Evolutionary conservation across 495 filamentous ascomycete species (phyloP), one percentile per base, ranked within the genome.

Genomic region (Aspergillus funiculosus): DNA sequence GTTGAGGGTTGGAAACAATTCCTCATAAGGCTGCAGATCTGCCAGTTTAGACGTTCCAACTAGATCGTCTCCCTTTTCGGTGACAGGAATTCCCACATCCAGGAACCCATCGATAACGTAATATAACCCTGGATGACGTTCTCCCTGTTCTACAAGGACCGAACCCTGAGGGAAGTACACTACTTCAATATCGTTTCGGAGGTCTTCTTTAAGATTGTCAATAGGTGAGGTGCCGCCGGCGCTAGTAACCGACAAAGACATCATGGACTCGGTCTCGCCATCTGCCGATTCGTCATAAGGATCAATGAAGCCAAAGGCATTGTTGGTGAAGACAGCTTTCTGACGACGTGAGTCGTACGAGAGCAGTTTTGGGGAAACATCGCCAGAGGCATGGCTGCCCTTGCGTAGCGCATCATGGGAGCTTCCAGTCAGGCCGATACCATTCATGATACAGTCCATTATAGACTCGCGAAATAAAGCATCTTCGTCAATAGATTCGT

Each of bases 21-120:
- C 75, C 2, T 75, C 70, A 43, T 53, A 50, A 6, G 66, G 49
- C 34, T 61, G 43, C n/a, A 61, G 44, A 29, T 52, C 46, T 0
- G 50, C 45, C 40, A 61, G 50, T 47, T 59, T 61, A 7, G 57
- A 67, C 6, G 48, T 48, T 50, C 74, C 63, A 24, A 68, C 60
- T 9, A 68, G 59, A 39, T 69, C 67, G 18, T 67, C 59, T 39
- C 58, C 74, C 19, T 70, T 71, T 3, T 79, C 78, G 36, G 78
- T 76, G 0, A 71, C 60, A 1, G 86, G 81, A 27, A 89, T 78
- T 43, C 88, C 88, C 14, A 95, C 89, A 61, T 98, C 94, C 18
- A 98, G 68, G 50, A 98, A 98, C 3, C 92, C 92, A 62, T 98
- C 92, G 40, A 98, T 86, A 8, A 98, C 92, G 62, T 97, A 98